phyloP scores from a whole-genome alignment of 495 filamentous ascomycete genomes.

The Amphirosellinia nigrospora region DNA sequence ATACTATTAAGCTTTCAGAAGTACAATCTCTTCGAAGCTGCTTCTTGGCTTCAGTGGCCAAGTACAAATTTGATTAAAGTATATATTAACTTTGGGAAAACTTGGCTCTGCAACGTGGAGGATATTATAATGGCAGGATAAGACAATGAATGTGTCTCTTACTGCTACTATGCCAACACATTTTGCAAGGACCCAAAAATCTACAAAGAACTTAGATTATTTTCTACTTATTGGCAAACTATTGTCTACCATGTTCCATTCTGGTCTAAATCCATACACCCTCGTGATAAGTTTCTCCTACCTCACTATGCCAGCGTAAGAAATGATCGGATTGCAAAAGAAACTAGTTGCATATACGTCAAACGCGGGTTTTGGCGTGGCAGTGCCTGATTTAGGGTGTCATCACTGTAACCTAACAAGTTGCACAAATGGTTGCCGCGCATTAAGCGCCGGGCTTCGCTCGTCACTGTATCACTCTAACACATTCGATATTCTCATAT shows the following conservation, averaged over 20 bases:
- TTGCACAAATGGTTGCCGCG: constrained; percentile 12
- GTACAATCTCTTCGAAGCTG: not conserved
- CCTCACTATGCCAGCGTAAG: not conserved
- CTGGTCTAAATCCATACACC: not conserved
- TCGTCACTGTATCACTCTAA: no score
- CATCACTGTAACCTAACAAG: not conserved
- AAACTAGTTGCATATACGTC: not conserved
- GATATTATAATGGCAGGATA: not conserved
- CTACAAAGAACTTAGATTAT: not conserved
- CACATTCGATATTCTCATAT: no score
- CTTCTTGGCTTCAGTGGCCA: not conserved
- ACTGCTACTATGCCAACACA: not conserved
- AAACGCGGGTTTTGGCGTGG: not conserved
- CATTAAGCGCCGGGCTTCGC: constrained; percentile 21
- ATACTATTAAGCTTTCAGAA: not conserved
- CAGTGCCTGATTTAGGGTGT: not conserved
- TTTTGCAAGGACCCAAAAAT: not conserved
- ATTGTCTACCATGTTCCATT: not conserved
- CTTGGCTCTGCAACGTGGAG: not conserved
- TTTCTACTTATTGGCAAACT: not conserved
- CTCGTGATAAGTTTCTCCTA: not conserved
- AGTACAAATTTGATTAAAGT: not conserved
- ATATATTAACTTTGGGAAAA: not conserved
- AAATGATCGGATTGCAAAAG: not conserved
- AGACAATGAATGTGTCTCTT: no score